Evolutionary conservation across 2,329 filamentous ascomycete species (phyloP), one percentile per base, ranked within the genome.

Genomic region (Epichloe uncinata): DNA sequence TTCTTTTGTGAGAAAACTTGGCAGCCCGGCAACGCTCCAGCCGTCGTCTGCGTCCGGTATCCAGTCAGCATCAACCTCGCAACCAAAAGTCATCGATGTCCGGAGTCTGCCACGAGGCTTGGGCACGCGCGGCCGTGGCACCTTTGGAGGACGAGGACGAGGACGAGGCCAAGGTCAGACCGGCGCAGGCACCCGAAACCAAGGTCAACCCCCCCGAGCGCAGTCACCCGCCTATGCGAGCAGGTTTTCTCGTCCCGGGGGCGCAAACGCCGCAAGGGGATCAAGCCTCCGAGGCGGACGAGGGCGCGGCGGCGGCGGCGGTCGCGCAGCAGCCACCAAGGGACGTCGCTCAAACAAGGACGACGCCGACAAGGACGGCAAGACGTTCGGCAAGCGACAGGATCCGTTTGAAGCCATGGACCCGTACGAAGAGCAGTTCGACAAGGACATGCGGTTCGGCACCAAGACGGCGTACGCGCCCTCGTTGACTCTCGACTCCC

Each of bases 71-170:
- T 40, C 48, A 4, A 26, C 51, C 15, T 55, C 56, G 13, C 54
- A 54, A 36, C 62, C 65, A 22, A 68, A 63, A 30, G 58, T 72
- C 15, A 61, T 73, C 44, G 67, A 69, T 50, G 57, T 72, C 49
- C 63, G 60, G 50, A 69, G 58, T 50, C 57, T 72, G 12, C 68
- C 66, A 6, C 53, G 60, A 36, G 62, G 65, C 18, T 33, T 50
- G 20, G 57, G 59, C 3, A 45, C 58, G 16, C 55, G 61, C 18
- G 57, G 60, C 18, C 55, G 58, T 42, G 61, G 60, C n/a, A 58
- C 59, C 12, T 51, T 58, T 15, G 52, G 55, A 12, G 57, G 58
- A 4, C 52, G 59, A 34, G 57, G 58, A 4, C 52, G 59, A 34
- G 35, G 45, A 18, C 43, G 46, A 15, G 30, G 53, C 40, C 46